phyloP scores from a whole-genome alignment of 192 early-diverging fungal genomes.

The Backusella macrospora region DNA sequence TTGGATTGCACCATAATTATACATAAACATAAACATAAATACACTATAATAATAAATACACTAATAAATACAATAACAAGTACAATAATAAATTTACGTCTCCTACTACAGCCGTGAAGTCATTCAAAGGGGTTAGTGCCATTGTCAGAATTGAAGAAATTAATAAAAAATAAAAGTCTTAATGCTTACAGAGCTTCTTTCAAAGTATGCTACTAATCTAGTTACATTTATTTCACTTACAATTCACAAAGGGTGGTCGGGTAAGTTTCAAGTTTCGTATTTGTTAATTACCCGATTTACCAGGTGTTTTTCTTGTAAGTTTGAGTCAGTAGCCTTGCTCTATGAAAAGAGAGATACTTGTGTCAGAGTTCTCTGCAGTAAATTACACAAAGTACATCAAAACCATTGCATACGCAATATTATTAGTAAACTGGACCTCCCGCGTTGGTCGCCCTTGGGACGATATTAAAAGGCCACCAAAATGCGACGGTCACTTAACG shows the following conservation, averaged over 20 bases:
- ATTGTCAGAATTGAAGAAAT: no score
- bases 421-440: not conserved
- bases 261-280: not conserved
- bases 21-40: no score
- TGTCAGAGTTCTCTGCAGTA: not conserved
- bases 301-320: not conserved
- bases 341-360: not conserved
- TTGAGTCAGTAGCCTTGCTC: not conserved
- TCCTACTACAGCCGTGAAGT: not conserved
- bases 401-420: slow-evolving; percentile 1
- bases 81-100: no score
- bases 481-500: no score
- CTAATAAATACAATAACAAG: no score
- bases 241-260: not conserved
- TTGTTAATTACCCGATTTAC: not conserved
- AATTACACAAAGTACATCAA: not conserved
- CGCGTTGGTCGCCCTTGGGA: not conserved
- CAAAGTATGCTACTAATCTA: no score
- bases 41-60: no score
- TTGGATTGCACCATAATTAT: slow-evolving; percentile 45
- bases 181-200: not conserved
- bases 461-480: no score
- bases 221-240: not conserved
- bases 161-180: not conserved
- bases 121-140: not conserved